phyloP scores from a whole-genome alignment of 2,329 filamentous ascomycete species.

The Knoxdaviesia proteae region DNA sequence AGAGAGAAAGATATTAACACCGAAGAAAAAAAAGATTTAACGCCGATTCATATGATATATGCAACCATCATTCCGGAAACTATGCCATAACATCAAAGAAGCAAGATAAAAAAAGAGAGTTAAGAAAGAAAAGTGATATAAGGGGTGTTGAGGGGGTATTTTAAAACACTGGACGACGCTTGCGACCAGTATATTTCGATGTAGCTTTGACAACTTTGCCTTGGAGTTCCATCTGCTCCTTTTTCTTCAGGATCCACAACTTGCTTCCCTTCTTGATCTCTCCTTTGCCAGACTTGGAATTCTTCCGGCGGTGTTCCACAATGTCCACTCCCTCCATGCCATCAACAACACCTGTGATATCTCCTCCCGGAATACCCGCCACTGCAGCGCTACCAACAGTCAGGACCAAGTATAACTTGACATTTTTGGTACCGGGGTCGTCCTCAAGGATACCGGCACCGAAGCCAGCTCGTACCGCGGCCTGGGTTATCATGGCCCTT shows the following conservation, averaged over 20 bases:
- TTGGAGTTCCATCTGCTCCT: constrained; percentile 84
- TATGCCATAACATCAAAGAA: background rate
- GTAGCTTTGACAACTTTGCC: constrained; percentile 83
- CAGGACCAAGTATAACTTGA: constrained; percentile 87
- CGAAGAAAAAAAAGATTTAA: no score
- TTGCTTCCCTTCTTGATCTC: constrained; percentile 63
- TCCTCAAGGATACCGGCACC: constrained; percentile 89
- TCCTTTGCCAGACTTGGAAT: constrained; percentile 22
- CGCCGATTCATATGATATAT: no score
- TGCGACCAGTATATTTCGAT: constrained; percentile 87
- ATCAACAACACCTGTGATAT: constrained; percentile 77
- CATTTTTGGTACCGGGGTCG: constrained; percentile 87
- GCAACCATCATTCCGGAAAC: no score
- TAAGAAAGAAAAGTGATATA: background rate
- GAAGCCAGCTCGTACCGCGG: constrained; percentile 84
- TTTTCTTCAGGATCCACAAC: constrained; percentile 67
- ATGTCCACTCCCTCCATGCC: constrained; percentile 81
- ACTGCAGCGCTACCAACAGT: constrained; percentile 51
- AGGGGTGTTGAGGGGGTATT: no score
- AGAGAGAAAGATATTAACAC: no score
- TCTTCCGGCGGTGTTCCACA: constrained; percentile 41
- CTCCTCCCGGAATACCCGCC: constrained; percentile 32
- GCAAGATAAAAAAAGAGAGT: background rate
- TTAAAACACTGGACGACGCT: constrained; percentile 59
- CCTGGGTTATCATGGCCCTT: constrained; percentile 74